phyloP scores from a whole-genome alignment of 768 basidiomycete species.

The Hericium erinaceus region DNA sequence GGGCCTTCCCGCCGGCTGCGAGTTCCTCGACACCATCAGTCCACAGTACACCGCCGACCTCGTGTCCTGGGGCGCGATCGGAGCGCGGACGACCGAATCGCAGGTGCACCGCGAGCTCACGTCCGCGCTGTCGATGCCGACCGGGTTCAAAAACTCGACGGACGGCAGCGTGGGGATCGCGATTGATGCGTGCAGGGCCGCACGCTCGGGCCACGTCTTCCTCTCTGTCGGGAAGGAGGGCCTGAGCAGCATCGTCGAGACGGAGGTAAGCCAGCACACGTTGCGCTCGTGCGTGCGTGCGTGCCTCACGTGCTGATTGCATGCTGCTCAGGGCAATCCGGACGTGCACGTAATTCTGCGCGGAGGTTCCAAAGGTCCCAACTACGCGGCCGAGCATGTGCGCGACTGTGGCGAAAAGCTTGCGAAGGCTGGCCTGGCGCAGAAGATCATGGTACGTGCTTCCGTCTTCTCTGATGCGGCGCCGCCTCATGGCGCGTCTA shows the following conservation, averaged over 20 bases:
- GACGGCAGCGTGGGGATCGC: slow-evolving; percentile 90
- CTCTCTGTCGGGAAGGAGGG: slow-evolving; percentile 96
- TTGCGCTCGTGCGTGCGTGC: neutral
- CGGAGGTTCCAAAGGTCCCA: slow-evolving; percentile 84
- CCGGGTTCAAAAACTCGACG: slow-evolving; percentile 98
- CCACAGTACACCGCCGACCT: slow-evolving; percentile 92
- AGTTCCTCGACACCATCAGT: slow-evolving; percentile 76
- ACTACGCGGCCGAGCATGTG: slow-evolving; percentile 76
- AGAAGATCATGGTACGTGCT: slow-evolving; percentile 75
- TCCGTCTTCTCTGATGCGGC: neutral
- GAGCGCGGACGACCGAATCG: slow-evolving; percentile 85
- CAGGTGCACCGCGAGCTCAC: slow-evolving; percentile 88
- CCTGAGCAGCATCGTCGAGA: slow-evolving; percentile 89
- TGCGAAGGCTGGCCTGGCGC: slow-evolving; percentile 64
- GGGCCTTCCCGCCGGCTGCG: slow-evolving; percentile 92
- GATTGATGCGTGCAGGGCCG: slow-evolving; percentile 91
- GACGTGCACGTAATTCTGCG: slow-evolving; percentile 93
- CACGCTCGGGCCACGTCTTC: slow-evolving; percentile 88
- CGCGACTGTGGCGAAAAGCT: slow-evolving; percentile 67
- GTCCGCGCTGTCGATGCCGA: slow-evolving; percentile 86
- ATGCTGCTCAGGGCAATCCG: slow-evolving; percentile 59
- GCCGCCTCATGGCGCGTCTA: slow-evolving; percentile 19
- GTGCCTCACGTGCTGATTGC: too few species aligned
- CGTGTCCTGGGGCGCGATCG: slow-evolving; percentile 94
- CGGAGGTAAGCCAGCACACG: slow-evolving; percentile 40